Evolutionary conservation across 768 basidiomycete species (phyloP), one percentile per base, ranked within the genome.

Genomic region (Tylopilus plumbeoviolaceoides): DNA sequence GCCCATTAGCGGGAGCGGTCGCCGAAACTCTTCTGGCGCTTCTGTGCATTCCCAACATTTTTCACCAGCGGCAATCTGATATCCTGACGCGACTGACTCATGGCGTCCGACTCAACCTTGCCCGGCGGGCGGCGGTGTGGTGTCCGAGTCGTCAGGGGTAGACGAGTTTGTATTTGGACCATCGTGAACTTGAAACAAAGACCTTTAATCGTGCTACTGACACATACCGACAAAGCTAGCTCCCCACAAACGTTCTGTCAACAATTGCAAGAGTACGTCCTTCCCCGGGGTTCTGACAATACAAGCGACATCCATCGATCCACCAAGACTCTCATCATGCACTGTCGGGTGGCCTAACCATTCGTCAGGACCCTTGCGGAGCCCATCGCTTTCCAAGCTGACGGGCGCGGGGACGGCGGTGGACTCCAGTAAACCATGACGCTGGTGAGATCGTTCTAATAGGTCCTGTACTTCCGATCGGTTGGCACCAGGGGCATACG

Each of bases 281-380:
- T 79, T 72, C 4, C 89, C 89, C n/a, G 89, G 89, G 11, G 87
- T 90, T 38, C 71, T 54, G n/a, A 71, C 72, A 18, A 89, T 60
- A 55, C 78, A 81, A 38, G 71, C 60, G 23, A 85, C 68, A 1
- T 78, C 78, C 50, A 56, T 58, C 14, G 56, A 63, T 42, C 65
- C 65, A 49, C 59, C 59, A 47, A 64, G 48, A 40, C 53, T 55
- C 18, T 46, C 54, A 23, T 62, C 56, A 21, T 67, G 56, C 10
- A 49, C 51, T 5, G 56, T 64, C 28, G 30, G 31, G n/a, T 64
- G 55, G 5, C 57, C 64, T 33, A 61, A 30, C 56, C 59, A 66
- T 40, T 47, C 53, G 7, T 61, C 60, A 35, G 57, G 56, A 43
- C 55, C 62, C 33, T 31, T 48, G 46, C 36, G 39, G n/a, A 45